Evolutionary conservation across 202 grass and related monocot genomes (phyloP).

Genomic region (Elaeis oleifera): DNA sequence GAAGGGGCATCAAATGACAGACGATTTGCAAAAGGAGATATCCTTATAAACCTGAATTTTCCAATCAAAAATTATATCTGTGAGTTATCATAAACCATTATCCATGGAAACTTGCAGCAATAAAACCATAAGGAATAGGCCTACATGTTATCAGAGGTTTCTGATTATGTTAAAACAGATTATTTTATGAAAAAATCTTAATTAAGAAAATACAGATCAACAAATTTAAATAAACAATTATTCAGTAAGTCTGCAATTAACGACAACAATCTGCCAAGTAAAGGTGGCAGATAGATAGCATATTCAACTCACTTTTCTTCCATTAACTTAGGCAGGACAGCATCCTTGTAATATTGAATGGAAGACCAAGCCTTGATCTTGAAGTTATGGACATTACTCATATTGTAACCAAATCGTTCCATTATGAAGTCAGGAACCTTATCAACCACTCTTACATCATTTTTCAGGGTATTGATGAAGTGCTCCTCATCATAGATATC

Average conservation of each 20-base stretch:
- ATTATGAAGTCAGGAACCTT: constrained; percentile 85
- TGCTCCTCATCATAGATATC: constrained; percentile 89
- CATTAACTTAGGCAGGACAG: constrained; percentile 81
- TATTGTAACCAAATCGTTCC: constrained; percentile 83
- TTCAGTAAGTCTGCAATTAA: too few species aligned
- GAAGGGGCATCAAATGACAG: constrained; percentile 80
- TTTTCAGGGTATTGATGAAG: constrained; percentile 71
- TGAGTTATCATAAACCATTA: too few species aligned
- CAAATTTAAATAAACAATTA: too few species aligned
- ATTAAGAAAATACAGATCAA: too few species aligned
- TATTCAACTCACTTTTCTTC: constrained; percentile 73
- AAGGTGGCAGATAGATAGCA: constrained; percentile 17
- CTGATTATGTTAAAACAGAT: too few species aligned
- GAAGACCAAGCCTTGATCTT: constrained; percentile 96
- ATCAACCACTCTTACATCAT: constrained; percentile 76
- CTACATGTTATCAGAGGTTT: too few species aligned
- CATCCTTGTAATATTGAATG: constrained; percentile 71
- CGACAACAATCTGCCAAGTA: too few species aligned
- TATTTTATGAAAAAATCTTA: too few species aligned
- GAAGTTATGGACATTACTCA: constrained; percentile 98
- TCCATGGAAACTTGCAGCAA: too few species aligned
- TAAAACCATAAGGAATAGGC: too few species aligned
- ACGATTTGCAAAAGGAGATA: constrained; percentile 91
- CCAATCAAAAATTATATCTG: neutral
- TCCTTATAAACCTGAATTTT: constrained; percentile 75